phyloP scores from a whole-genome alignment of 208 protist species.

The Acanthamoeba healyi region DNA sequence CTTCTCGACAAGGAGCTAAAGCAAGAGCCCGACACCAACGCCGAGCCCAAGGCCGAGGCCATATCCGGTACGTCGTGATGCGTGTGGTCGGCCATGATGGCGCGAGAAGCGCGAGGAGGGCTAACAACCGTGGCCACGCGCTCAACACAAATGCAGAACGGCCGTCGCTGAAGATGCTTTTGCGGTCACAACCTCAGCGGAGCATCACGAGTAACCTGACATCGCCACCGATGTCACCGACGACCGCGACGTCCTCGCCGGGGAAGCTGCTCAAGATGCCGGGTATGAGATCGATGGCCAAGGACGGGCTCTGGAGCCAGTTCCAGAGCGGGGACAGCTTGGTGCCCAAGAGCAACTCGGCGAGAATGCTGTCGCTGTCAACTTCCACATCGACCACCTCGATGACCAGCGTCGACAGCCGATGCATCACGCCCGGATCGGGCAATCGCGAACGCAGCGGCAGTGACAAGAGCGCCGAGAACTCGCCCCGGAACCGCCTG shows the following conservation, averaged over 20 bases:
- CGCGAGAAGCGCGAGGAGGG: too few species aligned
- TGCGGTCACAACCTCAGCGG: background rate
- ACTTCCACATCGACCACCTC: background rate
- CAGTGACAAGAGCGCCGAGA: conserved; percentile 1
- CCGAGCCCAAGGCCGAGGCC: background rate
- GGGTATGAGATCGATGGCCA: conserved; percentile 14
- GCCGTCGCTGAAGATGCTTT: conserved; percentile 26
- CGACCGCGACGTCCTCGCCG: background rate
- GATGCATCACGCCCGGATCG: conserved; percentile 34
- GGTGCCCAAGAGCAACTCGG: background rate
- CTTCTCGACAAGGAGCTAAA: conserved; percentile 50
- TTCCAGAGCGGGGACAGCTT: conserved; percentile 20
- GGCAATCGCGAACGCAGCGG: conserved; percentile 28
- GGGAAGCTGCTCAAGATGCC: conserved; percentile 51
- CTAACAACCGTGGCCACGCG: too few species aligned
- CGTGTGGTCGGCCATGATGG: too few species aligned
- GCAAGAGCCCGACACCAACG: background rate
- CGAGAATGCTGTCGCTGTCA: background rate
- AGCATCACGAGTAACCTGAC: background rate
- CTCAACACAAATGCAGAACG: too few species aligned
- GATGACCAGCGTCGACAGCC: background rate
- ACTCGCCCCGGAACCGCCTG: background rate
- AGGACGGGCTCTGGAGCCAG: conserved; percentile 36
- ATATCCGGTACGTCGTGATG: too few species aligned
- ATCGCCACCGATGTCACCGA: background rate